Evolutionary conservation across 768 basidiomycete genomes (phyloP).

Genomic region (Mycena latifolia): DNA sequence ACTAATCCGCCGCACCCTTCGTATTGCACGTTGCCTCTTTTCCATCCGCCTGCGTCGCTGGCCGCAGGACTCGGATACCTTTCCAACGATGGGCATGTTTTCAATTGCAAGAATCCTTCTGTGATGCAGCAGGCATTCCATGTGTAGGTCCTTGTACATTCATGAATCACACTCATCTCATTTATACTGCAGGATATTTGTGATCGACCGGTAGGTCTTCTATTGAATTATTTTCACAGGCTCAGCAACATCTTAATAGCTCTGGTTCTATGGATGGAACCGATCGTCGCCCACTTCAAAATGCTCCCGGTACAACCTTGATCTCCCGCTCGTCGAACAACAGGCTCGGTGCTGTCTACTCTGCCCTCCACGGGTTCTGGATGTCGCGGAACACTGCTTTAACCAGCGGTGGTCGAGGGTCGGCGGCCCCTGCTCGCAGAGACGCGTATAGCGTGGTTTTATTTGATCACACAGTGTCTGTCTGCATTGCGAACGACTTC

Average conservation of each 20-base stretch:
- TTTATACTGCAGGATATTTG: constrained; percentile 56
- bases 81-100: constrained; percentile 64
- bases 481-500: constrained; percentile 58
- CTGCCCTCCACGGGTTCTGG: constrained; percentile 41
- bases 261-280: constrained; percentile 57
- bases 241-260: constrained; percentile 37
- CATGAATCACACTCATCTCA: not conserved
- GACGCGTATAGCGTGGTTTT: constrained; percentile 54
- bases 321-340: constrained; percentile 45
- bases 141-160: constrained; percentile 52
- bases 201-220: constrained; percentile 57
- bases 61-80: constrained; percentile 55
- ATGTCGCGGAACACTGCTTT: constrained; percentile 36
- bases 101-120: constrained; percentile 61
- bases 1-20: constrained; percentile 55
- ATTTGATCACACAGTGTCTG: constrained; percentile 47
- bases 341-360: constrained; percentile 64
- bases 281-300: constrained; percentile 56
- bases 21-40: constrained; percentile 60
- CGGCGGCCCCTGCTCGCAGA: constrained; percentile 21
- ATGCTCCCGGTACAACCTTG: constrained; percentile 51
- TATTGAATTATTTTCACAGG: not conserved
- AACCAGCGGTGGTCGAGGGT: constrained; percentile 2
- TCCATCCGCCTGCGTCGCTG: constrained; percentile 53
- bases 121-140: constrained; percentile 63